Evolutionary conservation across 805 yeast species (phyloP).

Genomic region (Groenewaldozyma tartarivorans): DNA sequence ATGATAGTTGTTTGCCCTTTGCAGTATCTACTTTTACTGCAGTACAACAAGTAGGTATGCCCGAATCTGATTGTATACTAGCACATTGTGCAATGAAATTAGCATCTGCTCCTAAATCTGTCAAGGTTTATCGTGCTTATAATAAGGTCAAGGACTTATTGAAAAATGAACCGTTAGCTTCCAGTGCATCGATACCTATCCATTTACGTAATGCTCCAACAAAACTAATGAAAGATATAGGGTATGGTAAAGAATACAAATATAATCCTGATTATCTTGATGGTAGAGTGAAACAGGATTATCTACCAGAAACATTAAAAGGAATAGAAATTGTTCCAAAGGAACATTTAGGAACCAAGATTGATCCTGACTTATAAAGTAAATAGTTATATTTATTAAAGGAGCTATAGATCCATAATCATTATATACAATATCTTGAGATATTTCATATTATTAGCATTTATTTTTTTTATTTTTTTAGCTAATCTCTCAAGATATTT

Average conservation of each 20-base stretch:
- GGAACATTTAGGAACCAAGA: constrained; percentile 22
- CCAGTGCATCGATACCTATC: constrained; percentile 48
- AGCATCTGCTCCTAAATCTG: constrained; percentile 78
- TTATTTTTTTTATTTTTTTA: too few relatives aligned
- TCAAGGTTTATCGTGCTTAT: constrained; percentile 77
- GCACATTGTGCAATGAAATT: constrained; percentile 92
- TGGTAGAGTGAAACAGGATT: constrained; percentile 63
- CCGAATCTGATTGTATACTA: constrained; percentile 81
- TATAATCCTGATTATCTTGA: constrained; percentile 74
- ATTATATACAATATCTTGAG: too few relatives aligned
- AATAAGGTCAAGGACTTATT: constrained; percentile 52
- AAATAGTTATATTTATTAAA: too few relatives aligned
- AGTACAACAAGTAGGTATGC: constrained; percentile 83
- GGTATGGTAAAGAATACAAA: constrained; percentile 76
- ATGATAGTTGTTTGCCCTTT: constrained; percentile 75
- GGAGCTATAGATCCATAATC: too few relatives aligned
- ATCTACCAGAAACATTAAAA: constrained; percentile 53
- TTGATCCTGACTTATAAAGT: constrained; percentile 13
- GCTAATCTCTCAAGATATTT: too few relatives aligned
- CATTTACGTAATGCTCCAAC: constrained; percentile 96
- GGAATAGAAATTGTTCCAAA: constrained; percentile 44
- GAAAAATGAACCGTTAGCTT: constrained; percentile 46
- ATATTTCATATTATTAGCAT: too few relatives aligned
- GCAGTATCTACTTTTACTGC: constrained; percentile 82
- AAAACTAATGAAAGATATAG: constrained; percentile 75